Percentiles rank a stretch among this genome's conserved stretches.
phyloP scores from a whole-genome alignment of 352 stramenopile genomes.

The Pythium plurisporium region DNA sequence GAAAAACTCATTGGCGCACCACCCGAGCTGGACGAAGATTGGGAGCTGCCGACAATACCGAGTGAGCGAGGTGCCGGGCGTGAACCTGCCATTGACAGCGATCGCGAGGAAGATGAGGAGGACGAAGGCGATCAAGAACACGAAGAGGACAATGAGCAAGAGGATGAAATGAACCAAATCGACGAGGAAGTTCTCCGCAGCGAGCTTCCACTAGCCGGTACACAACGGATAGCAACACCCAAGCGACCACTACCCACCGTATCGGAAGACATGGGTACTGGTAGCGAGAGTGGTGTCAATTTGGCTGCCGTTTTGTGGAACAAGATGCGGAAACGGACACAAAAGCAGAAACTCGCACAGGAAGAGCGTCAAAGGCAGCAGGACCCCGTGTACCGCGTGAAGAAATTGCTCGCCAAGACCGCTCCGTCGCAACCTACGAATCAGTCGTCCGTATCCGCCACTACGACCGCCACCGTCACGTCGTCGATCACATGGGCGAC shows the following conservation, averaged over 20 bases:
- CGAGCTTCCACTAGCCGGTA: too few relatives aligned
- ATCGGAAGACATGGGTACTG: too few relatives aligned
- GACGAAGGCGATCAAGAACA: not conserved
- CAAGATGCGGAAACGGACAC: conserved; percentile 55
- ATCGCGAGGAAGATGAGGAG: not conserved
- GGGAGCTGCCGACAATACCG: conserved; percentile 39
- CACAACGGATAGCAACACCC: too few relatives aligned
- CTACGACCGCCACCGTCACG: not conserved
- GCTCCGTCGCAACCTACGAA: not conserved
- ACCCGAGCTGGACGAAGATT: conserved; percentile 55
- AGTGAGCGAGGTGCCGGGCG: not conserved
- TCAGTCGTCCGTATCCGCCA: not conserved
- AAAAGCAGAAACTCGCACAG: conserved; percentile 31
- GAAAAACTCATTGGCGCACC: conserved; percentile 51
- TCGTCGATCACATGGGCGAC: conserved; percentile 11
- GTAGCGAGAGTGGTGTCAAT: conserved; percentile 7
- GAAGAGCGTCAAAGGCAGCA: conserved; percentile 39
- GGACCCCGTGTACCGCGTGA: conserved; percentile 48
- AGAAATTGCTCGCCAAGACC: conserved; percentile 46
- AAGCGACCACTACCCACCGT: not conserved
- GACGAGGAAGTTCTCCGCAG: not conserved
- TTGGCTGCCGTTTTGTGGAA: conserved; percentile 54
- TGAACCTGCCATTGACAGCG: not conserved
- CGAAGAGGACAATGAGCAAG: not conserved
- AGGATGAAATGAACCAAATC: not conserved